Evolutionary conservation across 2,329 filamentous ascomycete genomes (phyloP).

Genomic region (Claviceps humidiphila): DNA sequence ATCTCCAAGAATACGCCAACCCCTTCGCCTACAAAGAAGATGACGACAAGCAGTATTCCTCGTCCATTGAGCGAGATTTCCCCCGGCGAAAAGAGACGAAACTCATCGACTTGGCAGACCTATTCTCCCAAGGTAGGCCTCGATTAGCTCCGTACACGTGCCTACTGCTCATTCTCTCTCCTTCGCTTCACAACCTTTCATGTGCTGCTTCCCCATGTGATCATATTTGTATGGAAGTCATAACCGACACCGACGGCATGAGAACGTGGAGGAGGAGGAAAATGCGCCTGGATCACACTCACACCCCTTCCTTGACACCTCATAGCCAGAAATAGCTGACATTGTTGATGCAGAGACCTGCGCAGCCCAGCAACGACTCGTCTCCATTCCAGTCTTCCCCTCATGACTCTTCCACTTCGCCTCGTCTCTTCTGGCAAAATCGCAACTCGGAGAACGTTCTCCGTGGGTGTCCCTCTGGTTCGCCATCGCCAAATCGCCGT

Average conservation of each 20-base stretch:
- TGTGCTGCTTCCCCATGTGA: not conserved
- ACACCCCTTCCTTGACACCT: not conserved
- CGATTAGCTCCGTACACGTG: not conserved
- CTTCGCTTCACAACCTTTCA: not conserved
- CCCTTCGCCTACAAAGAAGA: slow-evolving; percentile 52
- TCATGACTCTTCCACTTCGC: slow-evolving; percentile 53
- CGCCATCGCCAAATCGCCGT: slow-evolving; percentile 62
- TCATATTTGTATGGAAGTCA: not conserved
- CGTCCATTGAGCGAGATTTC: slow-evolving; percentile 82
- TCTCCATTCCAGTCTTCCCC: slow-evolving; percentile 82
- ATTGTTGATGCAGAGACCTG: slow-evolving; percentile 42
- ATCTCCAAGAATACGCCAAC: slow-evolving; percentile 56
- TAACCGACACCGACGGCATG: not conserved
- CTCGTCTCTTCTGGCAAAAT: slow-evolving; percentile 85
- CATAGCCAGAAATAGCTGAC: slow-evolving; percentile 16
- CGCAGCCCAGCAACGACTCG: slow-evolving; percentile 52
- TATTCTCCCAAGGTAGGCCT: slow-evolving; percentile 24
- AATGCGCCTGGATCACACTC: not conserved
- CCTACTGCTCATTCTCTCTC: not conserved
- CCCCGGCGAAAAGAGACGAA: slow-evolving; percentile 71
- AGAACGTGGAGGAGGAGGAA: not conserved
- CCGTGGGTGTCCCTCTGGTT: slow-evolving; percentile 43
- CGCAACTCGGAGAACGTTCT: slow-evolving; percentile 65
- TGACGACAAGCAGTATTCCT: slow-evolving; percentile 42
- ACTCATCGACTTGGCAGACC: slow-evolving; percentile 85